phyloP scores from a whole-genome alignment of 2,329 filamentous ascomycete genomes.

The Pezicula neosporulosa region DNA sequence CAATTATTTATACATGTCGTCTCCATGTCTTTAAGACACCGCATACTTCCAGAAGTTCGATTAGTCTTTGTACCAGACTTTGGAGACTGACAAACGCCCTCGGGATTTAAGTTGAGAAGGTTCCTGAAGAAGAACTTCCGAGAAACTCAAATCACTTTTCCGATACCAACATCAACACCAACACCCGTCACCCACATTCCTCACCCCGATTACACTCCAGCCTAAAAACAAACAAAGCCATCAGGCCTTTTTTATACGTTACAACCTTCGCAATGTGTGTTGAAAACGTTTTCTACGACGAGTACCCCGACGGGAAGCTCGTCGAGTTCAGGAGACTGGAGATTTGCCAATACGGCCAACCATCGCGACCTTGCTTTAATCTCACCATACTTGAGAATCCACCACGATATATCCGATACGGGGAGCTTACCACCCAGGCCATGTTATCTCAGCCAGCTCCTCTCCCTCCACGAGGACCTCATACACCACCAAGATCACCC shows the following conservation, averaged over 20 bases:
- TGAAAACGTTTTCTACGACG: conserved; percentile 42
- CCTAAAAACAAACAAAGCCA: conserved; percentile 9
- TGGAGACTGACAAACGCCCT: conserved; percentile 24
- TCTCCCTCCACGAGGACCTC: conserved; percentile 10
- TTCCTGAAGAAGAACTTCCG: conserved; percentile 10
- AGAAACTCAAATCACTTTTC: conserved; percentile 5
- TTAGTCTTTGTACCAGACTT: conserved; percentile 24
- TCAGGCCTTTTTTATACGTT: conserved; percentile 12
- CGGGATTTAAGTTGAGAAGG: neutral
- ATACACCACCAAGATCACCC: conserved; percentile 23
- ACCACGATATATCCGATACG: conserved; percentile 32
- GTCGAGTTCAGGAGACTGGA: conserved; percentile 31
- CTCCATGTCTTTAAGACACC: conserved; percentile 26
- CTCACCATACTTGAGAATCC: conserved; percentile 39
- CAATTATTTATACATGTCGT: conserved; percentile 19
- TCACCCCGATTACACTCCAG: conserved; percentile 7
- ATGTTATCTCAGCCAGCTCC: conserved; percentile 28
- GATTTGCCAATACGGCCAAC: conserved; percentile 36
- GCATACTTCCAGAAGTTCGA: conserved; percentile 22
- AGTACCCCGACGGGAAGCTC: conserved; percentile 42
- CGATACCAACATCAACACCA: neutral
- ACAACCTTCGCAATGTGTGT: conserved; percentile 45
- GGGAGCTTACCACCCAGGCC: conserved; percentile 29
- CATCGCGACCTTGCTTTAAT: conserved; percentile 38
- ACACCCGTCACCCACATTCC: conserved; percentile 5